Conservation (phyloP, 2,329 filamentous ascomycete genomes). For the Didymella segeticola region DNA sequence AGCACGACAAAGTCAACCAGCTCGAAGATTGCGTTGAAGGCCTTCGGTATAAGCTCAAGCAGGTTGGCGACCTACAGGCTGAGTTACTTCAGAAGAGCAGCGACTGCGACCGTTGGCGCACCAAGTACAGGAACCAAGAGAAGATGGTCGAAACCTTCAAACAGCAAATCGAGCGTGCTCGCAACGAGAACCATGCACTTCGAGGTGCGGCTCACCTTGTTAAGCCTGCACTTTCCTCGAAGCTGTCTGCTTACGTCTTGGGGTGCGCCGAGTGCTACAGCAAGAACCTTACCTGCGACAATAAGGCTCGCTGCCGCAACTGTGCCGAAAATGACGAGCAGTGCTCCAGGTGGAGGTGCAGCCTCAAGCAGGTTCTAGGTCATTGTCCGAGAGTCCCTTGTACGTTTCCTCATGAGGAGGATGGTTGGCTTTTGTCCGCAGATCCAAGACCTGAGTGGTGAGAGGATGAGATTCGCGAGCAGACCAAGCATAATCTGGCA, state of each 20-base stretch:
- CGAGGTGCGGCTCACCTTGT: constrained; percentile 38
- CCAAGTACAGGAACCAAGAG: constrained; percentile 19
- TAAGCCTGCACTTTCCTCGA: constrained; percentile 19
- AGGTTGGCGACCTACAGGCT: constrained; percentile 13
- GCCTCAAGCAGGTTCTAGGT: constrained; percentile 30
- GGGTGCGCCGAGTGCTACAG: constrained; percentile 40
- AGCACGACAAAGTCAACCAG: constrained; percentile 12
- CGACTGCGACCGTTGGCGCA: constrained; percentile 27
- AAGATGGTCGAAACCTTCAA: background rate
- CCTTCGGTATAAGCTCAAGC: constrained; percentile 9
- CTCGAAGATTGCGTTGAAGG: constrained; percentile 24
- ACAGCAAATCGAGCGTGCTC: constrained; percentile 8
- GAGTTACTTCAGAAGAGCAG: constrained; percentile 30
- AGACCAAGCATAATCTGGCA: background rate
- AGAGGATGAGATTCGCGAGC: background rate
- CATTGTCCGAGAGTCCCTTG: constrained; percentile 33
- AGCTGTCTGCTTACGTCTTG: constrained; percentile 30
- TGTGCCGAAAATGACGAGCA: constrained; percentile 27
- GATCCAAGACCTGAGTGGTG: constrained; percentile 6
- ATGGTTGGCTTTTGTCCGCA: constrained; percentile 3
- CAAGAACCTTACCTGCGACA: constrained; percentile 36
- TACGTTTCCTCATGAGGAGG: constrained; percentile 24
- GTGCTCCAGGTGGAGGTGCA: constrained; percentile 42
- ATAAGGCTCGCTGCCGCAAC: constrained; percentile 25
- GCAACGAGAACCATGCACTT: constrained; percentile 22